A percentile compares a stretch with the other conserved stretches of the same genome.
Conservation (phyloP, 352 stramenopile species). For the Globisporangium cystogenes region DNA sequence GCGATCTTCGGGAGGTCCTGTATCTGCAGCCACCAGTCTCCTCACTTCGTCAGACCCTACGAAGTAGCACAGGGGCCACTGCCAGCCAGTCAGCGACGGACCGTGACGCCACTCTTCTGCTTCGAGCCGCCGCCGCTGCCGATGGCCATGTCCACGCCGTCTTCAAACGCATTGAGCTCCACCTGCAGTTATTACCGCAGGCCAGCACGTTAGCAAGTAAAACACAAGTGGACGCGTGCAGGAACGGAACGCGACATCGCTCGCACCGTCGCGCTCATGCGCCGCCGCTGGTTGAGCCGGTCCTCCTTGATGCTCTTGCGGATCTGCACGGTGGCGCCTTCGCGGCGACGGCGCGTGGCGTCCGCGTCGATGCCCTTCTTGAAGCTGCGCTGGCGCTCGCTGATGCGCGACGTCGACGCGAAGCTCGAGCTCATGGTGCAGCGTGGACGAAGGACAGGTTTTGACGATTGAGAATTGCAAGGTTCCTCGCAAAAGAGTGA, state of each 20-base stretch:
- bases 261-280: constrained; percentile 53
- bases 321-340: constrained; percentile 84
- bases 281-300: constrained; percentile 77
- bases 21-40: no score
- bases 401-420: constrained; percentile 6
- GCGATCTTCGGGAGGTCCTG: constrained; percentile 89
- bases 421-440: no score
- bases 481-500: no score
- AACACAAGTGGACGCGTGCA: no score
- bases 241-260: constrained; percentile 11
- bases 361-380: constrained; percentile 88
- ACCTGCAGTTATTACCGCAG: constrained; percentile 3
- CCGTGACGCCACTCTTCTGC: background rate
- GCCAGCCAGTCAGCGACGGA: constrained; percentile 85
- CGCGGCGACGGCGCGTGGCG: constrained; percentile 61
- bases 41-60: no score
- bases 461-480: no score
- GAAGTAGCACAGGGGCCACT: no score
- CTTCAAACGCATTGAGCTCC: constrained; percentile 3
- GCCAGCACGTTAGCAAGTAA: no score
- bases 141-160: background rate
- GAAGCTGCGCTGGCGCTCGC: constrained; percentile 75
- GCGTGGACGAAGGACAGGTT: no score
- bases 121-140: background rate
- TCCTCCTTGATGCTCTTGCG: constrained; percentile 84